Evolutionary conservation across 805 yeast species (phyloP).

Genomic region (Ogataea ramenticola): DNA sequence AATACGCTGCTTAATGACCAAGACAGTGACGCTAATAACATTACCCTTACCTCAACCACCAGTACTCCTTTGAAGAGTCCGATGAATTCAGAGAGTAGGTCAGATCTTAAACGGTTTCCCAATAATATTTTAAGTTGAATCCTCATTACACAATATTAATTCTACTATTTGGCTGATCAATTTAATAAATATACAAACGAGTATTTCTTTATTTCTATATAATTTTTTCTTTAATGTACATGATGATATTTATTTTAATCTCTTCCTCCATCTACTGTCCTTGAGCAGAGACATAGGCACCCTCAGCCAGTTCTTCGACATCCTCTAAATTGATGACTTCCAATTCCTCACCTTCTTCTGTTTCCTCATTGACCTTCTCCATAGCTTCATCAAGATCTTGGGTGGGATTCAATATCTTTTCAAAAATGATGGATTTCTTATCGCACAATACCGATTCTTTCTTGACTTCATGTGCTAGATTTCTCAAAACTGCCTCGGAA

Average conservation of each 20-base stretch:
- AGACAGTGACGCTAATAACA: neutral
- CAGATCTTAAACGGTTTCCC: slow-evolving; percentile 6
- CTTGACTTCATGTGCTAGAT: slow-evolving; percentile 59
- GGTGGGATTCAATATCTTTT: slow-evolving; percentile 32
- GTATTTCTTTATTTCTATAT: no score
- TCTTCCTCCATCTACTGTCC: neutral
- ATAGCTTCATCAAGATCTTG: slow-evolving; percentile 15
- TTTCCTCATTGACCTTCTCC: slow-evolving; percentile 34
- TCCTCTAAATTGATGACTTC: slow-evolving; percentile 43
- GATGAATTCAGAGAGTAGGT: neutral
- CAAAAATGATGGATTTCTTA: slow-evolving; percentile 48
- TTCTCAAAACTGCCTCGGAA: slow-evolving; percentile 49
- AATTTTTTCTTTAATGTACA: no score
- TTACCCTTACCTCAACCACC: neutral
- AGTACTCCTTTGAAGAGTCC: slow-evolving; percentile 5
- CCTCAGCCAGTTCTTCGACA: slow-evolving; percentile 52
- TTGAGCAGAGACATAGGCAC: slow-evolving; percentile 25
- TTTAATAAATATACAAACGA: neutral
- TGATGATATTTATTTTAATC: no score
- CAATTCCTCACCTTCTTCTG: slow-evolving; percentile 33
- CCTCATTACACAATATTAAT: no score
- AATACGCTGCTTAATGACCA: neutral
- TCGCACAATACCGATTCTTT: slow-evolving; percentile 31
- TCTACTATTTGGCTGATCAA: no score
- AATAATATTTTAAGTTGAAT: slow-evolving; percentile 9